Conservation (phyloP, 2,329 filamentous ascomycete species). For the Trichophyton verrucosum region DNA sequence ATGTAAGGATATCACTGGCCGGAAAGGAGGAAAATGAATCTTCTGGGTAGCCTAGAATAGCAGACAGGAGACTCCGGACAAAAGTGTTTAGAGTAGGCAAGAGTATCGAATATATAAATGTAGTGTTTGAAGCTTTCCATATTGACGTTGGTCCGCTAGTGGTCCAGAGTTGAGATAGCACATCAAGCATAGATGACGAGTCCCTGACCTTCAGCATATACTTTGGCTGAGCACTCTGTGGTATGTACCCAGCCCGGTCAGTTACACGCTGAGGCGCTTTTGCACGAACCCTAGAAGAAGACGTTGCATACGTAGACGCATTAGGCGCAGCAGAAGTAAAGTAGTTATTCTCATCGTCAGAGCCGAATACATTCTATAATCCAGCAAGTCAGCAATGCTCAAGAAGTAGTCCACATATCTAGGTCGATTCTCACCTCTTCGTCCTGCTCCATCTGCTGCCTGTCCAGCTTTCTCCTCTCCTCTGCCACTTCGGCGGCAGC, state of each 20-base stretch:
- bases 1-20: conserved; percentile 60
- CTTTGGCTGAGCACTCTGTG: conserved; percentile 29
- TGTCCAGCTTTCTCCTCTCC: conserved; percentile 19
- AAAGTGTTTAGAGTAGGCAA: conserved; percentile 83
- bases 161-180: conserved; percentile 75
- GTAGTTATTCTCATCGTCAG: conserved; percentile 69
- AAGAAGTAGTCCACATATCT: neutral
- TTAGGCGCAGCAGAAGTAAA: conserved; percentile 58
- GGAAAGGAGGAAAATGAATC: conserved; percentile 45
- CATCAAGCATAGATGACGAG: conserved; percentile 71
- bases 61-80: conserved; percentile 79
- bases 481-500: conserved; percentile 24
- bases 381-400: neutral
- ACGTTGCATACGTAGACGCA: conserved; percentile 31
- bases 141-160: conserved; percentile 83
- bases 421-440: conserved; percentile 19
- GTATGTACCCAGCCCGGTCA: conserved; percentile 36
- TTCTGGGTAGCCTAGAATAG: conserved; percentile 80
- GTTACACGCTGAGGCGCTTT: conserved; percentile 31
- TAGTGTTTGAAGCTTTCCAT: conserved; percentile 87
- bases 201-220: conserved; percentile 61
- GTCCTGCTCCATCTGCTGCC: conserved; percentile 20
- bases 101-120: conserved; percentile 80
- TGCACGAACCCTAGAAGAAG: conserved; percentile 29
- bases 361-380: conserved; percentile 32